phyloP scores from a whole-genome alignment of 2,329 filamentous ascomycete genomes.

The Fusarium humuli region DNA sequence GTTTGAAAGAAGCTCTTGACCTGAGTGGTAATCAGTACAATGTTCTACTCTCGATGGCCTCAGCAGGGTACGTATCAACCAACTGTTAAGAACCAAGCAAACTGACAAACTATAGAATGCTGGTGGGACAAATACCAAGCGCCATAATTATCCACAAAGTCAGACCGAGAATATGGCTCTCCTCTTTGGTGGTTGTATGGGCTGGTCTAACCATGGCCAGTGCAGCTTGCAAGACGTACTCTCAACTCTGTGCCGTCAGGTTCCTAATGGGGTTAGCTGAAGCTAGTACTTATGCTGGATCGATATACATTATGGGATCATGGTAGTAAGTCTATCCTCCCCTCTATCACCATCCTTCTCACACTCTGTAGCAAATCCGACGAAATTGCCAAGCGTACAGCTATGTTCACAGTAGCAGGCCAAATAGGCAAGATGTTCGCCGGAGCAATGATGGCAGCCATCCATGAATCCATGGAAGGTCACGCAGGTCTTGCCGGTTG shows the following conservation, averaged over 20 bases:
- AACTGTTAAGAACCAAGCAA: fast-evolving
- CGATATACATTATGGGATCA: conserved; percentile 53
- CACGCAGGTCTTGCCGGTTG: conserved; percentile 57
- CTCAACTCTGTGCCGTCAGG: conserved; percentile 46
- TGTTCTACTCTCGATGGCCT: conserved; percentile 46
- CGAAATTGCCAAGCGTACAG: conserved; percentile 69
- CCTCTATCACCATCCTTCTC: too few relatives aligned
- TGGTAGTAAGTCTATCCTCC: conserved; percentile 67
- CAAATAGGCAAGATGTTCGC: conserved; percentile 69
- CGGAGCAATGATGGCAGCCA: conserved; percentile 66
- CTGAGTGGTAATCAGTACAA: conserved; percentile 56
- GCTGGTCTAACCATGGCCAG: conserved; percentile 62
- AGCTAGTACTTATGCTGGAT: conserved; percentile 48
- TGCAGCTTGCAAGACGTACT: conserved; percentile 48
- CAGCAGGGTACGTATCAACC: conserved; percentile 43
- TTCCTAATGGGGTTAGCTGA: conserved; percentile 46
- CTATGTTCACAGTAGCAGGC: conserved; percentile 68
- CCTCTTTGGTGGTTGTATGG: conserved; percentile 70
- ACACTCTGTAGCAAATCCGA: conserved; percentile 58
- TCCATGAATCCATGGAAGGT: conserved; percentile 51
- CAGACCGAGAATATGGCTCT: conserved; percentile 69
- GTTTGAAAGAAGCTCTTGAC: conserved; percentile 57
- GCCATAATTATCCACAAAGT: conserved; percentile 70
- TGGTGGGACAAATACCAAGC: conserved; percentile 67
- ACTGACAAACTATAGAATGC: conserved; percentile 39